Base-by-base conservation (phyloP, 164 flowering plant genomes). In the Vitis amurensis region DNA sequence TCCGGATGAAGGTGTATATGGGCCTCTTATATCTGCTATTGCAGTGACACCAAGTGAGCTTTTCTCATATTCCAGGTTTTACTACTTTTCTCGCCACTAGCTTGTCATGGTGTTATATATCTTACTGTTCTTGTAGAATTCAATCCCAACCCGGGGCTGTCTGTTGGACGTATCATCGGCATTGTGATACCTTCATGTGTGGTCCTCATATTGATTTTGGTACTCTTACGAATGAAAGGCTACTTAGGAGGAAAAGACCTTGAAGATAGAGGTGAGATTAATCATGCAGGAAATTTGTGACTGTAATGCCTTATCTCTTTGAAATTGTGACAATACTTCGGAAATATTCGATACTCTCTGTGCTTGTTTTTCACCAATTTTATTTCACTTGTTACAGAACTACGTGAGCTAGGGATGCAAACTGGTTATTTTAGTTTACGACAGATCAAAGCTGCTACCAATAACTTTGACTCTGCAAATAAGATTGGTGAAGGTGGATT, bases 401-500 rank as follows among this genome's bases (percentile, higher is more conserved):
- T 89, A 16, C 80, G 76, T 69, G 85, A 78, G 17, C 76, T 91
- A 10, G 84, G 87, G 68, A 78, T 85, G 49, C 91, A 84, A 64
- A 87, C 91, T 2, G 87, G 88, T 44, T 80, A 80, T 72, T 91
- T 89, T 77, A 81, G 80, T 50, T 81, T 91, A 68, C 79, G 80
- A 71, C 90, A 91, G 68, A 87, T 91, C 27, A 88, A 85, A 82
- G 79, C 86, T 76, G 97, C 97, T 50, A 91, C 97, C 1, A 71
- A 70, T 17, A 87, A 90, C 78, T 89, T 89, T 70, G 90, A 88
- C 61, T 80, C 87, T 68, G 83, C 71, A 63, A 86, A 90, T 77
- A 91, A 91, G 81, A 84, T 91, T 48, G 94, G 97, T 3, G 94
- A 91, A 87, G 94, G 97, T 31, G 94, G 97, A 16, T 89, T 91